Conservation (phyloP, 1,139 yeast genomes). For the Saccharomyces pastorianus region DNA sequence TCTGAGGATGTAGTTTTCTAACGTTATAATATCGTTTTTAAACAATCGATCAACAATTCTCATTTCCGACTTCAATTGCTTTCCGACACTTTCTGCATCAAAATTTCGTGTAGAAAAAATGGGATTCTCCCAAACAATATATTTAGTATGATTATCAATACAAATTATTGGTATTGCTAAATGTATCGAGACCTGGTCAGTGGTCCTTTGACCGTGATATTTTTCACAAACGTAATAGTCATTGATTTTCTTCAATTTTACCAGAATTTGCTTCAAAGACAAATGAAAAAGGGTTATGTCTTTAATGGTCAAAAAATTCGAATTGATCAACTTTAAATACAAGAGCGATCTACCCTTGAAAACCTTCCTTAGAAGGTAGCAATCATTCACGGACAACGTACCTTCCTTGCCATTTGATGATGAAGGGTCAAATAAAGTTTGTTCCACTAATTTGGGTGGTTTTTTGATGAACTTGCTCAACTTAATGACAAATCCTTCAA, state of each 20-base stretch:
- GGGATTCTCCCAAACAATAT: neutral
- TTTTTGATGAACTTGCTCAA: neutral
- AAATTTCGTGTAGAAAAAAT: neutral
- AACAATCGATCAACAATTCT: neutral
- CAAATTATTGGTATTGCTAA: neutral
- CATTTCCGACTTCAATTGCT: neutral
- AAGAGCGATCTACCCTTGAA: neutral
- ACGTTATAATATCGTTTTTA: neutral
- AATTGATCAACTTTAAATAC: neutral
- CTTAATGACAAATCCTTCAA: neutral
- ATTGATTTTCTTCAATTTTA: neutral
- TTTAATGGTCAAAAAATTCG: neutral
- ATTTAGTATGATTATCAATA: neutral
- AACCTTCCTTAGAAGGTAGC: neutral
- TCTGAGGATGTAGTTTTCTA: neutral
- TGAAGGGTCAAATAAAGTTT: neutral
- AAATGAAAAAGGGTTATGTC: neutral
- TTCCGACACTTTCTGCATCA: neutral
- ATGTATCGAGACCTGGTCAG: neutral
- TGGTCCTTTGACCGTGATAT: neutral
- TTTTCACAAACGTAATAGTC: neutral
- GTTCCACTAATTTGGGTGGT: neutral
- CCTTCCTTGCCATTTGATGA: neutral
- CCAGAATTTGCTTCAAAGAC: neutral
- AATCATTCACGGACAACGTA: neutral